Percentiles rank a stretch among this genome's conserved stretches.
phyloP scores from a whole-genome alignment of 257 asterid genomes.

The Gentiana dahurica region DNA sequence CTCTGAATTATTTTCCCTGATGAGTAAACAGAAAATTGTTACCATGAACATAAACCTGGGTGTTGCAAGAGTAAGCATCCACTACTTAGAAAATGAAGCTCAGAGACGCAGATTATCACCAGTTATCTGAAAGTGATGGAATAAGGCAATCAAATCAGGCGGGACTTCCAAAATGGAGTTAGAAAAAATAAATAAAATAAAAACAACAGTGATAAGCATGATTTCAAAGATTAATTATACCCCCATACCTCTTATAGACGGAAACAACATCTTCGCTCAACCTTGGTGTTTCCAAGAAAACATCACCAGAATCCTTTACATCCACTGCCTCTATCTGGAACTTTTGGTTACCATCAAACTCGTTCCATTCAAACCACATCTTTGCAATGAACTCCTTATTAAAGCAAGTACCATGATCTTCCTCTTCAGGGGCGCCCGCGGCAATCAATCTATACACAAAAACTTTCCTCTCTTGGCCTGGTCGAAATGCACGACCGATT shows the following conservation, averaged over 20 bases:
- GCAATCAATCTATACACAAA: slow-evolving; percentile 68
- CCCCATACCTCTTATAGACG: slow-evolving; percentile 40
- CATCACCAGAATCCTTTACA: slow-evolving; percentile 42
- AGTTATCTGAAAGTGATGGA: slow-evolving; percentile 31
- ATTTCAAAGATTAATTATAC: not conserved
- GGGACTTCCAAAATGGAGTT: not conserved
- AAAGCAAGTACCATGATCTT: slow-evolving; percentile 80
- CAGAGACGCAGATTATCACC: slow-evolving; percentile 6
- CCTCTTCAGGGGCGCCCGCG: slow-evolving; percentile 66
- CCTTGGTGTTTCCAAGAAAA: slow-evolving; percentile 53
- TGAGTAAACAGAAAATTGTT: no score
- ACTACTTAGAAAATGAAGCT: slow-evolving; percentile 1
- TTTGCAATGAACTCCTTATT: slow-evolving; percentile 82
- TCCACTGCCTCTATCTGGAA: slow-evolving; percentile 65
- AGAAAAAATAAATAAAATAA: not conserved
- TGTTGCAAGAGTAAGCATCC: slow-evolving; percentile 1
- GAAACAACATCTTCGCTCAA: slow-evolving; percentile 53
- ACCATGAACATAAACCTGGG: not conserved
- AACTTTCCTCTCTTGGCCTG: slow-evolving; percentile 87
- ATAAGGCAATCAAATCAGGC: not conserved
- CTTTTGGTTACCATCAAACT: slow-evolving; percentile 38
- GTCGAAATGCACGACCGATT: slow-evolving; percentile 98
- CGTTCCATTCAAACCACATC: slow-evolving; percentile 98
- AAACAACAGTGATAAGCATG: not conserved
- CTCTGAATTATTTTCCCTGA: not conserved